Base-by-base conservation (phyloP, 352 stramenopile genomes). In the Aphanomyces invadans region DNA sequence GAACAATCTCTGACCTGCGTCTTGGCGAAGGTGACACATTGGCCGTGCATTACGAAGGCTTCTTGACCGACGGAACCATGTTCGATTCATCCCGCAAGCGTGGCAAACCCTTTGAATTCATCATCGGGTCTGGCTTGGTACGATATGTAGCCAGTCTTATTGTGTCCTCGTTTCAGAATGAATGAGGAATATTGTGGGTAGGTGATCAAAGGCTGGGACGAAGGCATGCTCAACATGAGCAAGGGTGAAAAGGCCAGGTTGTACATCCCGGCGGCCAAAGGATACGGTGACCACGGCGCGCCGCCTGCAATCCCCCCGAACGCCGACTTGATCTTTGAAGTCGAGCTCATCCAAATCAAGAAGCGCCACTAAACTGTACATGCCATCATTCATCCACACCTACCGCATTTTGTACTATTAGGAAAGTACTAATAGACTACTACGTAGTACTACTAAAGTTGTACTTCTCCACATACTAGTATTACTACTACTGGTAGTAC, bases 161-260 rank as follows among this genome's bases (percentile, higher is more conserved):
- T n/a, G n/a, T n/a, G n/a, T n/a, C n/a, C n/a, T n/a, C n/a, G n/a
- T n/a, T n/a, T n/a, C n/a, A n/a, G n/a, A n/a, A n/a, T n/a, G n/a
- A n/a, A n/a, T n/a, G n/a, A n/a, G n/a, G n/a, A n/a, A 28, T 28
- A 26, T 26, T 31, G 19, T 36, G 4, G n/a, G n/a, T 57, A 96
- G 71, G 92, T 98, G 12, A 98, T 98, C 74, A 83, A 92, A 68
- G 94, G 94, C 46, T 98, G 92, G 94, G 94, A 98, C 72, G 89
- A 97, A 69, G 86, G 94, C 21, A 92, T 99, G 28, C 80, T 97
- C 76, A 76, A 90, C 73, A 98, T 99, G 95, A 96, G 79, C 64
- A 87, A 98, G 53, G 94, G 95, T 28, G 90, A 98, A 78, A 95
- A 91, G 68, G 89, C 94, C 0, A 81, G 86, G 21, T 79, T 99